Evolutionary conservation across 768 basidiomycete species (phyloP).

Genomic region (Collybia nuda): DNA sequence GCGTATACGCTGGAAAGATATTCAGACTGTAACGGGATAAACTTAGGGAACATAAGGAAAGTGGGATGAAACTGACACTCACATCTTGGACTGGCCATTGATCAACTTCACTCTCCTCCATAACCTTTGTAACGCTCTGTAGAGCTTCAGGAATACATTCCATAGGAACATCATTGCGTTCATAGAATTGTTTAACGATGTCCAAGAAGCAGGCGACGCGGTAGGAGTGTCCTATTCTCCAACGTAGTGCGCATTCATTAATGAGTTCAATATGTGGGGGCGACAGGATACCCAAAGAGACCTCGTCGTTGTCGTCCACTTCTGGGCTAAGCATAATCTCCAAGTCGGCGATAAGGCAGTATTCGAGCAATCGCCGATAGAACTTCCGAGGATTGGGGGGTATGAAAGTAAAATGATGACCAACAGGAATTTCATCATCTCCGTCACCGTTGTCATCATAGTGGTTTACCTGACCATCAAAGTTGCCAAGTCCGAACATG

Average conservation of each 20-base stretch:
- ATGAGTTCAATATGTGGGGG: slow-evolving; percentile 77
- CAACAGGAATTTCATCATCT: slow-evolving; percentile 71
- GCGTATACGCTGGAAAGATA: slow-evolving; percentile 68
- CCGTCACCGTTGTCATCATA: slow-evolving; percentile 43
- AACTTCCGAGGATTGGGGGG: slow-evolving; percentile 84
- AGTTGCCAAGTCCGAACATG: slow-evolving; percentile 33
- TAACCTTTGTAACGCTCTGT: slow-evolving; percentile 65
- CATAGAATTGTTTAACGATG: slow-evolving; percentile 83
- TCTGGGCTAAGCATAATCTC: slow-evolving; percentile 88
- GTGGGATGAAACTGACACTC: slow-evolving; percentile 29
- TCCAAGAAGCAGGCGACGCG: slow-evolving; percentile 81
- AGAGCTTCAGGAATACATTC: slow-evolving; percentile 94
- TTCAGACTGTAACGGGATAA: slow-evolving; percentile 48
- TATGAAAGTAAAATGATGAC: slow-evolving; percentile 85
- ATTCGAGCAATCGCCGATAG: slow-evolving; percentile 82
- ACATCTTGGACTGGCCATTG: slow-evolving; percentile 86
- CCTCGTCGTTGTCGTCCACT: slow-evolving; percentile 94
- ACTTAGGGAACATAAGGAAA: slow-evolving; percentile 6
- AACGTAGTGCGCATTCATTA: slow-evolving; percentile 84
- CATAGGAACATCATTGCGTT: slow-evolving; percentile 87
- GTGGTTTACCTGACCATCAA: slow-evolving; percentile 29
- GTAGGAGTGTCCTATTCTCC: slow-evolving; percentile 84
- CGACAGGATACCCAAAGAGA: slow-evolving; percentile 89
- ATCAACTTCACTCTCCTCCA: slow-evolving; percentile 67
- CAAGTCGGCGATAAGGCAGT: slow-evolving; percentile 81